Percentiles rank a stretch among this genome's conserved stretches.
These are phyloP conservation scores for Xylaria scruposa DNA, from an alignment of 495 filamentous ascomycete species.

Conservation along the genomic window DNA sequence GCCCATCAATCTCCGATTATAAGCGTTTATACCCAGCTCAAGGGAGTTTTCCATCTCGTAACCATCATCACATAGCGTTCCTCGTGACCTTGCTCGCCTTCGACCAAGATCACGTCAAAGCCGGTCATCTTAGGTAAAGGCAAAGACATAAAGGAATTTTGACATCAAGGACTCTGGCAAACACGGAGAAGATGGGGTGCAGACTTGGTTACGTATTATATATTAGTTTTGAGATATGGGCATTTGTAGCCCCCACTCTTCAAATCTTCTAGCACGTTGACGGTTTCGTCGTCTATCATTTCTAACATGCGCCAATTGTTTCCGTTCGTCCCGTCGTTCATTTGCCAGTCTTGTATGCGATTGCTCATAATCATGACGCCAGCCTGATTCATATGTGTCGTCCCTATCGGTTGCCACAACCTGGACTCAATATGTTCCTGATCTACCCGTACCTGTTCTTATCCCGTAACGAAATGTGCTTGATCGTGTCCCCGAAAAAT, in stretches of 20 bases:
- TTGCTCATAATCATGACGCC: neutral
- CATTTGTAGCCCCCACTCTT: neutral
- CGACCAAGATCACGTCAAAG: neutral
- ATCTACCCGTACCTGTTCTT: slow-evolving; percentile 6
- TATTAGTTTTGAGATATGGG: neutral
- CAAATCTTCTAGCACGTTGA: neutral
- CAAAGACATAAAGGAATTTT: neutral
- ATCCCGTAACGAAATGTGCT: neutral
- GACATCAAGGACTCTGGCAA: neutral
- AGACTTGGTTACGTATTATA: slow-evolving; percentile 12
- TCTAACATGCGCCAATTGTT: slow-evolving; percentile 5
- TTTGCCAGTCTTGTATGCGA: neutral
- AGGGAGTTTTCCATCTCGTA: slow-evolving; percentile 36
- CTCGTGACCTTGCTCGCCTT: slow-evolving; percentile 17
- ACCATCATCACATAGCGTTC: slow-evolving; percentile 29
- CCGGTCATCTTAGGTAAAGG: slow-evolving; percentile 13
- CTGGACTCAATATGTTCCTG: neutral
- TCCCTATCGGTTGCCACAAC: neutral
- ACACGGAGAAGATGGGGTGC: neutral
- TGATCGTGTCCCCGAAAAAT: neutral
- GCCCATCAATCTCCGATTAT: slow-evolving; percentile 5
- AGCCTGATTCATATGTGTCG: neutral
- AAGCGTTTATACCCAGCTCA: slow-evolving; percentile 20
- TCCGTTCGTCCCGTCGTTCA: neutral
- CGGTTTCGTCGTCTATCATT: slow-evolving; percentile 18